phyloP scores from a whole-genome alignment of 2,329 filamentous ascomycete genomes.

The Sporothrix pseudoabietina region DNA sequence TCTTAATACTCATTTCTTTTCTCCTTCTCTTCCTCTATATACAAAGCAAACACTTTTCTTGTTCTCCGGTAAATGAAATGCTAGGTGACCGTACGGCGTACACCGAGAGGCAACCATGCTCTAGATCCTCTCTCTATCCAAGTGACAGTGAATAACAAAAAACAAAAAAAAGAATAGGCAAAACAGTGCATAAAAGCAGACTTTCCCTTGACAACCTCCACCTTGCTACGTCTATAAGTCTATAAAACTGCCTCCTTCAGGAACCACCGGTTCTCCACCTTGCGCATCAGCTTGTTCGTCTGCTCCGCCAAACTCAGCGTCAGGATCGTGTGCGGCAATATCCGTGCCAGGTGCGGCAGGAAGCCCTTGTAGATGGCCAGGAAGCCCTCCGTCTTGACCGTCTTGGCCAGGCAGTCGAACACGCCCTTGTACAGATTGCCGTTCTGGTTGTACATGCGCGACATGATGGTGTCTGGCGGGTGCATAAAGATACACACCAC shows the following conservation, averaged over 20 bases:
- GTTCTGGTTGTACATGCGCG: slow-evolving; percentile 97
- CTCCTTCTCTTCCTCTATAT: slow-evolving; percentile 12
- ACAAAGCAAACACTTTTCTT: slow-evolving; percentile 2
- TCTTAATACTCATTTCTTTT: not conserved
- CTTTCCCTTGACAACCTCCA: too few species aligned
- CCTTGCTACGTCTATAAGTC: not conserved
- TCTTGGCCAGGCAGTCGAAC: slow-evolving; percentile 89
- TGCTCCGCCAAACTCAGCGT: slow-evolving; percentile 94
- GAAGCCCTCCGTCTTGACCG: slow-evolving; percentile 84
- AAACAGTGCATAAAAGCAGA: not conserved
- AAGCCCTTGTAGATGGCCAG: slow-evolving; percentile 98
- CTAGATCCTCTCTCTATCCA: not conserved
- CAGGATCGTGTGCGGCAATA: slow-evolving; percentile 92
- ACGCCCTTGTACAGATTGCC: slow-evolving; percentile 94
- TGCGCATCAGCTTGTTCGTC: slow-evolving; percentile 88
- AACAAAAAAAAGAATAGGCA: not conserved
- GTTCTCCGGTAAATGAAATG: slow-evolving; percentile 1
- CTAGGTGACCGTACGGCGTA: slow-evolving; percentile 2
- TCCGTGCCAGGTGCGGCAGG: slow-evolving; percentile 89
- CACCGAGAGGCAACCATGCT: not conserved
- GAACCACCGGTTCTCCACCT: slow-evolving; percentile 64
- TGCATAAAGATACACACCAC: slow-evolving; percentile 99
- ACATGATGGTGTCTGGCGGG: slow-evolving; percentile 98
- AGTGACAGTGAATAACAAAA: not conserved
- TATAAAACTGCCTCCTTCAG: slow-evolving; percentile 48